A percentile compares a stretch with the other conserved stretches of the same genome.
Conservation (phyloP, 1,284 basidiomycete genomes). For the Cutaneotrichosporon cutaneum region DNA sequence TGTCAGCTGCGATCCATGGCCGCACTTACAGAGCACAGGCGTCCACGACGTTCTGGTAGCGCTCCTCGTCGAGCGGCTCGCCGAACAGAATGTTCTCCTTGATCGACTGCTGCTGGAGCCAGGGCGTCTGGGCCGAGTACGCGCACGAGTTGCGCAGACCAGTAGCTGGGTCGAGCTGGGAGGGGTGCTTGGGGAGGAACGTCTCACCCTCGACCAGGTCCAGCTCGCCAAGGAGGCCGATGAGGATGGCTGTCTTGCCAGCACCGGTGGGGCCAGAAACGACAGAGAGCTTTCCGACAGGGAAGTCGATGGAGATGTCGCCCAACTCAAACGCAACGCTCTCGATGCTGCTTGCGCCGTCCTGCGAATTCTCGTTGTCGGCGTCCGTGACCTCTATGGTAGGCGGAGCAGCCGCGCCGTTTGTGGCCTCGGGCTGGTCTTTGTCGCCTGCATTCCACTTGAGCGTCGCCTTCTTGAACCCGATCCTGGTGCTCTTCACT, state of each 20-base stretch:
- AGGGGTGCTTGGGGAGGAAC: conserved; percentile 64
- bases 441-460: conserved; percentile 61
- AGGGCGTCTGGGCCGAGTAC: conserved; percentile 80
- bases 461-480: conserved; percentile 65
- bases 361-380: background rate
- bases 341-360: conserved; percentile 4
- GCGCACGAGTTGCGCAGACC: conserved; percentile 73
- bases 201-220: conserved; percentile 63
- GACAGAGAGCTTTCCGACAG: conserved; percentile 65
- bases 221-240: conserved; percentile 60
- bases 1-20: conserved; percentile 10
- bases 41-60: conserved; percentile 71
- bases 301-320: conserved; percentile 67
- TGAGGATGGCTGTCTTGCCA: conserved; percentile 58
- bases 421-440: conserved; percentile 15
- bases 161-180: conserved; percentile 59
- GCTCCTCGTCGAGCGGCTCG: conserved; percentile 61
- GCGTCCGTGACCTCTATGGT: background rate
- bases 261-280: conserved; percentile 74
- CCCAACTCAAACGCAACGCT: conserved; percentile 61
- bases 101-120: conserved; percentile 65
- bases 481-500: conserved; percentile 56
- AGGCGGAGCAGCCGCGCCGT: conserved; percentile 23
- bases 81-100: conserved; percentile 68
- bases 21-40: conserved; percentile 69